These are phyloP conservation scores for Zangia roseola DNA, from an alignment of 768 basidiomycete genomes.

Conservation along the genomic window DNA sequence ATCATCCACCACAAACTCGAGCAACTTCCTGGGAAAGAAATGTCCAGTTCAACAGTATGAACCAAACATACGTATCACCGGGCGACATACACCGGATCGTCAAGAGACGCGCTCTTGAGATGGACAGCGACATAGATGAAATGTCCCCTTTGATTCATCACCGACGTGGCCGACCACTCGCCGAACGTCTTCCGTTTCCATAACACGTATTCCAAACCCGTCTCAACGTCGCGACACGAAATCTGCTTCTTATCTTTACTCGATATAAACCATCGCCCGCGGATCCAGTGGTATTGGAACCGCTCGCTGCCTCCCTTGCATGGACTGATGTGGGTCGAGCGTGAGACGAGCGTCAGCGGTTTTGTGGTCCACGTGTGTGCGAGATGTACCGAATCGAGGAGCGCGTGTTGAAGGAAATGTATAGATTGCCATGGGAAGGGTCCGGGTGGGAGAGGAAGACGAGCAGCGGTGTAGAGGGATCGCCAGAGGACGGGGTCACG, in stretches of 20 bases:
- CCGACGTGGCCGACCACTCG: constrained; percentile 9
- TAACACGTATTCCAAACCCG: constrained; percentile 9
- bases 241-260: constrained; percentile 14
- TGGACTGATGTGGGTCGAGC: constrained; percentile 3
- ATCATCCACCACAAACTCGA: constrained; percentile 18
- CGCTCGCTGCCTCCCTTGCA: constrained; percentile 6
- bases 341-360: constrained; percentile 11
- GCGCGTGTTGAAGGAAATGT: constrained; percentile 15
- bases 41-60: no score
- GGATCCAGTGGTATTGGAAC: constrained; percentile 15
- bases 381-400: constrained; percentile 16
- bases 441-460: constrained; percentile 19
- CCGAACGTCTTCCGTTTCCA: constrained; percentile 14
- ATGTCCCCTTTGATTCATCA: constrained; percentile 9
- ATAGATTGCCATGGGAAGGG: constrained; percentile 21
- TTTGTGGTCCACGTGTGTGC: constrained; percentile 11
- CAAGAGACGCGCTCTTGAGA: constrained; percentile 1
- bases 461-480: constrained; percentile 4
- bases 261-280: constrained; percentile 20
- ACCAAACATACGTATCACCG: no score
- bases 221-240: constrained; percentile 14
- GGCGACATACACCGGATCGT: constrained; percentile 21
- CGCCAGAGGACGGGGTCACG: constrained; percentile 15
- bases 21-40: constrained; percentile 17
- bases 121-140: constrained; percentile 17